A percentile compares a stretch with the other conserved stretches of the same genome.
phyloP scores from a whole-genome alignment of 2,329 filamentous ascomycete genomes.

The Huntiella decipiens region DNA sequence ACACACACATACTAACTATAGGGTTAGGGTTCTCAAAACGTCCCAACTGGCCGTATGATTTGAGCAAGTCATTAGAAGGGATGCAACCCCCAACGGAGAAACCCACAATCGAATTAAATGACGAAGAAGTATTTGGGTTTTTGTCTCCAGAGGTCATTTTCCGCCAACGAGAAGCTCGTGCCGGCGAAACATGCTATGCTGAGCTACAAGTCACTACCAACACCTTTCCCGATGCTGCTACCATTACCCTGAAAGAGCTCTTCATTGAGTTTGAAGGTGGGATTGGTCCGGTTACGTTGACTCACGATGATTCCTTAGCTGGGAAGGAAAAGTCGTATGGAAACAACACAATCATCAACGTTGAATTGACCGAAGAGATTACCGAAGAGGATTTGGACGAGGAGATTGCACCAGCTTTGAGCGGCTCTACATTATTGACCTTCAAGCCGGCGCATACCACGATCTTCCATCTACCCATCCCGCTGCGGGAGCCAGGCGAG shows the following conservation, averaged over 20 bases:
- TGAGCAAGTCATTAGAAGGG: slow-evolving; percentile 35
- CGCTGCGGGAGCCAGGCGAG: slow-evolving; percentile 66
- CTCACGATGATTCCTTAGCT: slow-evolving; percentile 19
- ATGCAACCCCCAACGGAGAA: slow-evolving; percentile 22
- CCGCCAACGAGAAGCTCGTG: slow-evolving; percentile 36
- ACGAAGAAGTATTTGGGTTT: slow-evolving; percentile 33
- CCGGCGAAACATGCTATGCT: slow-evolving; percentile 37
- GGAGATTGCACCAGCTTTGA: slow-evolving; percentile 14
- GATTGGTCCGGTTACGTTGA: slow-evolving; percentile 34
- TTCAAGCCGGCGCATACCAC: slow-evolving; percentile 41
- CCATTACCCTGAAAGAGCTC: slow-evolving; percentile 32
- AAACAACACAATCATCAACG: slow-evolving; percentile 14
- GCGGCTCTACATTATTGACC: slow-evolving; percentile 6
- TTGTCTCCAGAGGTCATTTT: slow-evolving; percentile 38
- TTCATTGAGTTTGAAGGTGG: slow-evolving; percentile 37
- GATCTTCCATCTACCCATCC: slow-evolving; percentile 52
- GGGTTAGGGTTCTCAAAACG: slow-evolving; percentile 32
- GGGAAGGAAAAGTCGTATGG: slow-evolving; percentile 11
- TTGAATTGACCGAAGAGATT: slow-evolving; percentile 19
- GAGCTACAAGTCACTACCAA: slow-evolving; percentile 40
- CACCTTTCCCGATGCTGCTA: slow-evolving; percentile 31
- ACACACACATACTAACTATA: background rate
- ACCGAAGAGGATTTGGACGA: slow-evolving; percentile 14
- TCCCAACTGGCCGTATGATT: slow-evolving; percentile 41
- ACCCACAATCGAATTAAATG: slow-evolving; percentile 31